A percentile compares a stretch with the other conserved stretches of the same genome.
These are phyloP conservation scores for Boletus rubroflammeus DNA, from an alignment of 768 basidiomycete genomes.

Conservation along the genomic window DNA sequence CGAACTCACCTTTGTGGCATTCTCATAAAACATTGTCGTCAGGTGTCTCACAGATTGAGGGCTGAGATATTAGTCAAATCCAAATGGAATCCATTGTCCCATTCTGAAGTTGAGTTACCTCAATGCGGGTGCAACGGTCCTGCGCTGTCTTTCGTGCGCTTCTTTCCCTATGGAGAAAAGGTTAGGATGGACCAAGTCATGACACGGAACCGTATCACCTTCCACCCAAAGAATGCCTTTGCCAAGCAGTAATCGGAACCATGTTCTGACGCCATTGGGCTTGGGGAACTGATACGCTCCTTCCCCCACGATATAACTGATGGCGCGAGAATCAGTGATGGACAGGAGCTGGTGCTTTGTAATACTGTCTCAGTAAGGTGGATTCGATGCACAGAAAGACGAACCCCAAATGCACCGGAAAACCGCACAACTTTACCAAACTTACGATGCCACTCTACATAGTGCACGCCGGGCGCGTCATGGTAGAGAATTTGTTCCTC, in stretches of 20 bases:
- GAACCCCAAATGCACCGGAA: constrained; percentile 54
- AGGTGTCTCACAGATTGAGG: constrained; percentile 52
- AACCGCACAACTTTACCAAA: constrained; percentile 57
- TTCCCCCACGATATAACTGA: constrained; percentile 52
- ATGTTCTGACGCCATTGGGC: constrained; percentile 57
- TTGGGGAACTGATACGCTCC: constrained; percentile 59
- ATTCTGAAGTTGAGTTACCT: constrained; percentile 36
- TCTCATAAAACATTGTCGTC: constrained; percentile 52
- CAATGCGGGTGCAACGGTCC: constrained; percentile 51
- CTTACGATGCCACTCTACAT: constrained; percentile 48
- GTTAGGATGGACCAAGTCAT: constrained; percentile 1
- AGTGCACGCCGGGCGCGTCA: constrained; percentile 46
- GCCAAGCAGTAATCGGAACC: constrained; percentile 60
- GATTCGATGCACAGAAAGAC: constrained; percentile 1
- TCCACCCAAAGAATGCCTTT: constrained; percentile 66
- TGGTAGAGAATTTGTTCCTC: constrained; percentile 57
- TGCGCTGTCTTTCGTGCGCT: constrained; percentile 54
- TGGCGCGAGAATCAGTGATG: constrained; percentile 51
- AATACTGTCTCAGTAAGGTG: constrained; percentile 9
- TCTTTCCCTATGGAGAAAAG: constrained; percentile 41
- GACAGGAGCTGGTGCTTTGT: constrained; percentile 54
- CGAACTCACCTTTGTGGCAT: constrained; percentile 38
- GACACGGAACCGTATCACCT: constrained; percentile 35
- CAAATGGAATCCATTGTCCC: not conserved
- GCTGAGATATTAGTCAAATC: constrained; percentile 27